Base-by-base conservation (phyloP, 208 protist genomes). In the Trichomonas gallinae region DNA sequence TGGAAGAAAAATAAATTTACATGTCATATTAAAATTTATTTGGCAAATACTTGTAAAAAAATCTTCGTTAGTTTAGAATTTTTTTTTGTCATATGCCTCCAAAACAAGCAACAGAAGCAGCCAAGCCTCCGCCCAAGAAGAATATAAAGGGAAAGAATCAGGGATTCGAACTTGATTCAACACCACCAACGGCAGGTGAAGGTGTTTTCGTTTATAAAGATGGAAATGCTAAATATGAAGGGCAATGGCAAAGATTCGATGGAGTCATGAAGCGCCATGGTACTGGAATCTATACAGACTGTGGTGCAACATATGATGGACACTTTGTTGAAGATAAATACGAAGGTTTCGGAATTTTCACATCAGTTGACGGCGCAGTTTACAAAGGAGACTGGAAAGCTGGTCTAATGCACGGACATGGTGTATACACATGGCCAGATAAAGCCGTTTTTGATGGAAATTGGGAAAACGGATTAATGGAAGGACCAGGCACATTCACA, bases 391-490 rank as follows among this genome's bases (percentile, higher is more conserved):
- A 93, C 36, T 93, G 87, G 87, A 93, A 93, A 38, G n/a, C 26
- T 38, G 87, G 87, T n/a, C 17, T 48, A 51, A 93, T 93, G 87
- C 9, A 42, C 46, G 87, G 87, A 38, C 87, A 93, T 93, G 87
- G 87, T 26, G 38, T 51, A 34, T 93, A 93, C 38, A 93, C 23
- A 38, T 93, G 87, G 87, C 87, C 87, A 17, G 87, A 93, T 51
- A 44, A 44, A 48, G 42, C 87, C 2, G 17, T 51, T 38, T 93
- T 93, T 51, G 87, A 93, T 38, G 87, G 87, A 15, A 51, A n/a
- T 34, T 93, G 87, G 87, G 87, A 93, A 93, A 93, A 93, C 38
- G 87, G 87, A 51, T n/a, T 48, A 38, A 93, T 93, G 87, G 87
- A 93, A 51, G 87, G 87, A 38, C 87, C 87, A 34, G 87, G 87